Conservation (phyloP, 1,139 yeast species). For the Pichia cactophila region DNA sequence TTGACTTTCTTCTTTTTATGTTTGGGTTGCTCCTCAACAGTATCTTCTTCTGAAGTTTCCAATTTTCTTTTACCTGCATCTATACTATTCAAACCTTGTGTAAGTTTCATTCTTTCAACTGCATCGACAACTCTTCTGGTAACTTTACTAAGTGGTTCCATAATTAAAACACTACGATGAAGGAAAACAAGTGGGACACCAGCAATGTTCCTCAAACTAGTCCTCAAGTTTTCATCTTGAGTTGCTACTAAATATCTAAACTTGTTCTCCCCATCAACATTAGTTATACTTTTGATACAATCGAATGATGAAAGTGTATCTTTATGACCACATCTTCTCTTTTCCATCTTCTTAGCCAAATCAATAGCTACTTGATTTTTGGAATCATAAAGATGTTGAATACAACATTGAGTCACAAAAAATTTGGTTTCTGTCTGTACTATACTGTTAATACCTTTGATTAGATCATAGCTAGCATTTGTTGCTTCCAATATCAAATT, state of each 20-base stretch:
- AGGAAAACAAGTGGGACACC: constrained; percentile 86
- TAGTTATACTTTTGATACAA: constrained; percentile 67
- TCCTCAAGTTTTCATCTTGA: constrained; percentile 65
- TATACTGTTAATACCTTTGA: constrained; percentile 72
- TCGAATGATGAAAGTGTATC: constrained; percentile 65
- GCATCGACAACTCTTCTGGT: constrained; percentile 48
- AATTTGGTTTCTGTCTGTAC: constrained; percentile 82
- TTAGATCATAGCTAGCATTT: constrained; percentile 61
- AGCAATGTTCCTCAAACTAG: constrained; percentile 62
- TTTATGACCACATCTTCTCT: constrained; percentile 57
- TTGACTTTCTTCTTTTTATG: constrained; percentile 33
- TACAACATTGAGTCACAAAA: constrained; percentile 95
- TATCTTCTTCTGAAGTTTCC: constrained; percentile 18
- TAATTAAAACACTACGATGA: constrained; percentile 86
- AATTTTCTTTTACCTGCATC: constrained; percentile 31
- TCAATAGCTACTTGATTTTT: constrained; percentile 69
- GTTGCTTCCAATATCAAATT: constrained; percentile 62
- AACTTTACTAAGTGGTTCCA: constrained; percentile 85
- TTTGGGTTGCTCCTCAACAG: constrained; percentile 14
- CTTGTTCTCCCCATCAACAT: constrained; percentile 69
- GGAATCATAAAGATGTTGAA: constrained; percentile 71
- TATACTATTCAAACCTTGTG: constrained; percentile 61
- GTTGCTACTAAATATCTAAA: constrained; percentile 87
- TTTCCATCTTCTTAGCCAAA: constrained; percentile 67
- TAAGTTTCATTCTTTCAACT: constrained; percentile 60